phyloP scores from a whole-genome alignment of 2,329 filamentous ascomycete genomes.

The Coniochaeta sp. region DNA sequence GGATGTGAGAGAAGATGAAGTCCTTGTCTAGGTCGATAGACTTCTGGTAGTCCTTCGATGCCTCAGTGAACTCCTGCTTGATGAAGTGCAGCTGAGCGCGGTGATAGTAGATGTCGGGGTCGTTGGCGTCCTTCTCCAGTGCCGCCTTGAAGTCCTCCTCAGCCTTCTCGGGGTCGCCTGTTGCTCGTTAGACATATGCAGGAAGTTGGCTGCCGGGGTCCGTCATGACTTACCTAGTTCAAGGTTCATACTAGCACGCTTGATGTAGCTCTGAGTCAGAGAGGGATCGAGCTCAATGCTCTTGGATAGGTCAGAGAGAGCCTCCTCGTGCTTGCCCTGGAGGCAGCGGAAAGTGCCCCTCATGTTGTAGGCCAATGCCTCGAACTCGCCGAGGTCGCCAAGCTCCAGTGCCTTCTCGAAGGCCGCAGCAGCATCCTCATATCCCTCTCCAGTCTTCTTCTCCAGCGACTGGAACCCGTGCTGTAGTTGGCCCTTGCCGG shows the following conservation, averaged over 20 bases:
- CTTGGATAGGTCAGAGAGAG: slow-evolving; percentile 80
- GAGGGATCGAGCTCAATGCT: slow-evolving; percentile 83
- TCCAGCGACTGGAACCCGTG: slow-evolving; percentile 74
- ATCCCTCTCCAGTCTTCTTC: slow-evolving; percentile 84
- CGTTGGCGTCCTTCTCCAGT: slow-evolving; percentile 73
- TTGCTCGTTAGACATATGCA: slow-evolving; percentile 25
- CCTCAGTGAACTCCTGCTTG: slow-evolving; percentile 84
- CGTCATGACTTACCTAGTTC: slow-evolving; percentile 62
- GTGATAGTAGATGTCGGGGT: slow-evolving; percentile 98
- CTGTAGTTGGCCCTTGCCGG: slow-evolving; percentile 79
- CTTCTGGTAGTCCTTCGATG: slow-evolving; percentile 98
- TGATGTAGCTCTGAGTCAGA: slow-evolving; percentile 96
- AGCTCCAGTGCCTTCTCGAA: slow-evolving; percentile 86
- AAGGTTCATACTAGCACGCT: slow-evolving; percentile 95
- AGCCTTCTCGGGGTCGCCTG: slow-evolving; percentile 77
- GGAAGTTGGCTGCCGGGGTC: too few relatives aligned
- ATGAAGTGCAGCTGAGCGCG: slow-evolving; percentile 98
- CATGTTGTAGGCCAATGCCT: slow-evolving; percentile 93
- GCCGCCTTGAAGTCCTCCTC: slow-evolving; percentile 83
- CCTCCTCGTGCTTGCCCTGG: slow-evolving; percentile 77
- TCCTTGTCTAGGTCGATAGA: slow-evolving; percentile 93
- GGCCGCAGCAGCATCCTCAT: slow-evolving; percentile 76
- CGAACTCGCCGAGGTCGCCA: slow-evolving; percentile 70
- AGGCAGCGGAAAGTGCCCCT: slow-evolving; percentile 93
- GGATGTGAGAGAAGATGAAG: slow-evolving; percentile 99